These are phyloP conservation scores for Aristolochia contorta DNA, from an alignment of 164 flowering plant genomes.

Conservation along the genomic window DNA sequence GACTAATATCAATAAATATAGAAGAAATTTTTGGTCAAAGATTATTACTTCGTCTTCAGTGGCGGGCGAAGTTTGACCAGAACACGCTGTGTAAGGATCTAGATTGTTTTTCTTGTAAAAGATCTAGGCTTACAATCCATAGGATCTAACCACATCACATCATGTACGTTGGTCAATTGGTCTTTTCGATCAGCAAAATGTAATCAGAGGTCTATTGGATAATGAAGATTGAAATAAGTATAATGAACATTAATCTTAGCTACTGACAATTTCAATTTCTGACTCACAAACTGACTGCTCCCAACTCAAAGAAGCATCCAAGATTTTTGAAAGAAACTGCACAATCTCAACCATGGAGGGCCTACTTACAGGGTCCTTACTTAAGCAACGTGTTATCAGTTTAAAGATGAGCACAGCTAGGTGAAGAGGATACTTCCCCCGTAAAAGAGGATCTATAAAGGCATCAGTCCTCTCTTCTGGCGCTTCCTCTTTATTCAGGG, in stretches of 20 bases:
- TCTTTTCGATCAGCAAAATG: too few relatives aligned
- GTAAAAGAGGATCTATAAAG: constrained; percentile 12
- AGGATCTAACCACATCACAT: too few relatives aligned
- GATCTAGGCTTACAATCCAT: too few relatives aligned
- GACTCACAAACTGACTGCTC: too few relatives aligned
- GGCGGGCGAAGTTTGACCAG: not conserved
- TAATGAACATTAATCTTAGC: too few relatives aligned
- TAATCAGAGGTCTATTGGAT: too few relatives aligned
- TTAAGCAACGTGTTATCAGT: constrained; percentile 5
- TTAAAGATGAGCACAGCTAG: not conserved
- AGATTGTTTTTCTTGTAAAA: too few relatives aligned
- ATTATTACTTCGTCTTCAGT: not conserved
- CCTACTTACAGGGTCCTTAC: not conserved
- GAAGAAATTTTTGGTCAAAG: not conserved
- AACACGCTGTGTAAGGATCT: not conserved
- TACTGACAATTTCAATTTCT: too few relatives aligned
- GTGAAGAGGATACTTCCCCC: constrained; percentile 4
- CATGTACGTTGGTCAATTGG: too few relatives aligned
- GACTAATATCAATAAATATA: too few relatives aligned
- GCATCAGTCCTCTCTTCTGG: not conserved
- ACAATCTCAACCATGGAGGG: constrained; percentile 6
- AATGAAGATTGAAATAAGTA: too few relatives aligned
- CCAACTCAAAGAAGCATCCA: too few relatives aligned
- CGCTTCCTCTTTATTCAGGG: not conserved
- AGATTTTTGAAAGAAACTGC: not conserved